These are phyloP conservation scores for Malassezia sympodialis DNA, from an alignment of 1,284 basidiomycete genomes.

Conservation along the genomic window DNA sequence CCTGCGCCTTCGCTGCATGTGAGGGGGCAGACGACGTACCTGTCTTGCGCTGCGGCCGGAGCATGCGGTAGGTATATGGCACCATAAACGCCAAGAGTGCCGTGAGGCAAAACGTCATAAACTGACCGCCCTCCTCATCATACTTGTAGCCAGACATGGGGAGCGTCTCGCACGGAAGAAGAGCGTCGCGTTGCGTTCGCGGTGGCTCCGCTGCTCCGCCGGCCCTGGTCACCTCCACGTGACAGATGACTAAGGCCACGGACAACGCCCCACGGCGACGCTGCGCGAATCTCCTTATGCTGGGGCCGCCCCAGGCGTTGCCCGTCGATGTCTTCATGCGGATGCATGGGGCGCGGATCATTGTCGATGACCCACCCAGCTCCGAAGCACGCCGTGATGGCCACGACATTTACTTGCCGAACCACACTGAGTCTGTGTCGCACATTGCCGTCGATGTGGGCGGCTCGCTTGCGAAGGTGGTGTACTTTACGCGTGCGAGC, in stretches of 20 bases:
- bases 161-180: not conserved
- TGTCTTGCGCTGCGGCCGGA: slow-evolving; percentile 10
- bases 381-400: slow-evolving; percentile 27
- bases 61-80: slow-evolving; percentile 38
- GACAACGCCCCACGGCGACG: not conserved
- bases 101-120: slow-evolving; percentile 46
- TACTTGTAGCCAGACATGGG: slow-evolving; percentile 48
- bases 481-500: slow-evolving; percentile 68
- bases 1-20: slow-evolving; percentile 14
- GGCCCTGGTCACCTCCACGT: not conserved
- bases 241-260: slow-evolving; percentile 4
- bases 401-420: slow-evolving; percentile 46
- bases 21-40: not conserved
- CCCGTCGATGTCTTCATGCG: slow-evolving; percentile 14
- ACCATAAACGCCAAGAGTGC: slow-evolving; percentile 40
- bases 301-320: slow-evolving; percentile 10
- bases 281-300: not conserved
- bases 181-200: not conserved
- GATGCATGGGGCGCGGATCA: slow-evolving; percentile 18
- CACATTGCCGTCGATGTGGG: slow-evolving; percentile 56
- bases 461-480: slow-evolving; percentile 92
- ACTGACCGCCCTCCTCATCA: slow-evolving; percentile 47
- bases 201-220: not conserved
- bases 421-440: slow-evolving; percentile 44
- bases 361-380: not conserved